Evolutionary conservation across 495 filamentous ascomycete genomes (phyloP), one percentile per base, ranked within the genome.

Genomic region (Pseudevernia furfuracea): DNA sequence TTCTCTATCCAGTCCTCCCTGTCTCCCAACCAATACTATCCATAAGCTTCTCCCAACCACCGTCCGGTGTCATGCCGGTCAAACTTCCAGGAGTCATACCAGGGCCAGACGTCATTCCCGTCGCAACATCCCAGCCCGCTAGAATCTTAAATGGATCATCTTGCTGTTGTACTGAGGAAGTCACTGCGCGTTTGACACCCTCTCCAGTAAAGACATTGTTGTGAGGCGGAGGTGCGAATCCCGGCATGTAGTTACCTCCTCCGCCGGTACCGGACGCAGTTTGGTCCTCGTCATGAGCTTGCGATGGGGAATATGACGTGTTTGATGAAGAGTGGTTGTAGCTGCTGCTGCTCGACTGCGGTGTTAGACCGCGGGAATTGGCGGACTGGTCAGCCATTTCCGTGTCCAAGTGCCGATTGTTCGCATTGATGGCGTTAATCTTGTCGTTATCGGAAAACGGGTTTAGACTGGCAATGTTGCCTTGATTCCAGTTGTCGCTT

Each of bases 31-130:
- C 46, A 25, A 69, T 66, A 14, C 60, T 59, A 37, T 68, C 59
- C 66, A 70, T 68, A 37, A 70, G 59, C 25, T 66, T 62, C 23
- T 66, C 63, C 68, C 68, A 70, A 9, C 68, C 66, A 15, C 59
- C 60, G 15, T 60, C 59, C 1, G 60, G 53, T 21, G 66, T 68
- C 68, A 70, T 68, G 14, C 67, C 68, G 9, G 30, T 60, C 58
- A 63, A 37, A 38, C 12, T 44, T 3, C 55, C 63, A 11, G 68
- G 67, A 4, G 63, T 65, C 21, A 48, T 37, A 4, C 49, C 66
- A 9, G 41, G 12, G 4, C 57, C 64, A 28, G 23, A 14, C 11
- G n/a, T 48, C 44, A 48, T 52, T 4, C 48, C 48, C 11, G 48
- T 52, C 48, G 25, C 25, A 23, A 48, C 55, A 8, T 68, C 66